Percentiles rank a stretch among this genome's conserved stretches.
phyloP scores from a whole-genome alignment of 495 filamentous ascomycete species.

The Neurospora hispaniola region DNA sequence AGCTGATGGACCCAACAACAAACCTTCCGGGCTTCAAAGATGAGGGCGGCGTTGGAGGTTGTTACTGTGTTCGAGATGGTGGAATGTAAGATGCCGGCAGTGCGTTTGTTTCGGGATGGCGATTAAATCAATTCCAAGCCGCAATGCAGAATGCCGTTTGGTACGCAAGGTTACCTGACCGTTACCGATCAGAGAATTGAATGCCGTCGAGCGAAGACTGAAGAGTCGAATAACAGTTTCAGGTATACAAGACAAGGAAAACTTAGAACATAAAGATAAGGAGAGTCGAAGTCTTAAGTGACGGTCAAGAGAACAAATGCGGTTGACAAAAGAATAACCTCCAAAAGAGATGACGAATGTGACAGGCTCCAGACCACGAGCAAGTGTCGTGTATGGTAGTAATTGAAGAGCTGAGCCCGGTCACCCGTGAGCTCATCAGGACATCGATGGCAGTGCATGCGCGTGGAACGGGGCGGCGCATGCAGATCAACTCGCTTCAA shows the following conservation, averaged over 20 bases:
- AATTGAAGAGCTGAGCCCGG: not conserved
- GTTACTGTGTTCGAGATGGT: not conserved
- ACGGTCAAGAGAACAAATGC: not conserved
- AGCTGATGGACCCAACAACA: not conserved
- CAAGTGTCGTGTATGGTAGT: not conserved
- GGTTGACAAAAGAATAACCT: not conserved
- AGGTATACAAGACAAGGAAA: not conserved
- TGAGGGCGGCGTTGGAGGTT: not conserved
- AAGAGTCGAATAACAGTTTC: not conserved
- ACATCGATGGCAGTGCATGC: not conserved
- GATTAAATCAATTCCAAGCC: not conserved
- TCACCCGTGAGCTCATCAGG: not conserved
- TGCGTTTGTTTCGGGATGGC: not conserved
- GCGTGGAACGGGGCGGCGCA: not conserved
- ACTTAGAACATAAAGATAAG: not conserved
- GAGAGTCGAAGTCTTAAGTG: not conserved
- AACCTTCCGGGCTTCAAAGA: not conserved
- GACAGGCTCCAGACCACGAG: not conserved
- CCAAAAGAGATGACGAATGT: not conserved
- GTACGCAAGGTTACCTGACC: not conserved
- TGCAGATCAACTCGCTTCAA: not conserved
- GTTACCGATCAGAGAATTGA: not conserved
- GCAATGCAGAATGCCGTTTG: not conserved
- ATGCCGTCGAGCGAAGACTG: not conserved
- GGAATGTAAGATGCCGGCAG: not conserved